A percentile compares a stretch with the other conserved stretches of the same genome.
These are phyloP conservation scores for Puccinellia tenuiflora DNA, from an alignment of 176 grass and related monocot genomes.

Conservation along the genomic window DNA sequence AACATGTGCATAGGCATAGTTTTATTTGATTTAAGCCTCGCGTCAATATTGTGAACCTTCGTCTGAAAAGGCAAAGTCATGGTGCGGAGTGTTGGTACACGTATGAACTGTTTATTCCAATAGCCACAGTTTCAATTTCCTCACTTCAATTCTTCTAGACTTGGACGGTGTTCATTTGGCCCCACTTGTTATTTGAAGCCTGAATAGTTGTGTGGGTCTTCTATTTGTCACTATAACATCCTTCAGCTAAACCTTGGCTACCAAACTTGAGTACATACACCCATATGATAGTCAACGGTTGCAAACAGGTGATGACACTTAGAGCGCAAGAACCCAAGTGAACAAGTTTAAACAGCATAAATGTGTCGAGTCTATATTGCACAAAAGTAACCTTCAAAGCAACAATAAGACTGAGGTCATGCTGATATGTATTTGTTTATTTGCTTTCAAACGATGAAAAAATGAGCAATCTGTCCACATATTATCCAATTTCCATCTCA, in stretches of 20 bases:
- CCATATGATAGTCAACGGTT: background rate
- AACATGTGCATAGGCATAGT: background rate
- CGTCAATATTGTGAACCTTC: background rate
- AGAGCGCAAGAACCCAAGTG: background rate
- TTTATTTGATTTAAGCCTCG: background rate
- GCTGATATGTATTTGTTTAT: background rate
- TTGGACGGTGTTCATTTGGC: no score
- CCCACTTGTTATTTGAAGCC: background rate
- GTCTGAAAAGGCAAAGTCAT: background rate
- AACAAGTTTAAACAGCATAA: constrained; percentile 1
- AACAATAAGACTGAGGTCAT: background rate
- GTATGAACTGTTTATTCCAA: background rate
- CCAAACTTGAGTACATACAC: background rate
- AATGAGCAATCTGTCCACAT: background rate
- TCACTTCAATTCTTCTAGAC: constrained; percentile 12
- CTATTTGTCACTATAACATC: background rate
- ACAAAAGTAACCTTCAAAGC: constrained; percentile 5
- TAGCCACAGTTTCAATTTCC: constrained; percentile 7
- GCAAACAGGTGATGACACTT: background rate
- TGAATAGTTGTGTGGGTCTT: background rate
- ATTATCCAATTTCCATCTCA: background rate
- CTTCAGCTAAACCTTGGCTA: background rate
- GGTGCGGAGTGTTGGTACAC: background rate
- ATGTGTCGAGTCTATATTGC: background rate
- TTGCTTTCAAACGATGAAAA: background rate